Conservation (phyloP, 2,329 filamentous ascomycete genomes). For the Pestalotiopsis sp. region DNA sequence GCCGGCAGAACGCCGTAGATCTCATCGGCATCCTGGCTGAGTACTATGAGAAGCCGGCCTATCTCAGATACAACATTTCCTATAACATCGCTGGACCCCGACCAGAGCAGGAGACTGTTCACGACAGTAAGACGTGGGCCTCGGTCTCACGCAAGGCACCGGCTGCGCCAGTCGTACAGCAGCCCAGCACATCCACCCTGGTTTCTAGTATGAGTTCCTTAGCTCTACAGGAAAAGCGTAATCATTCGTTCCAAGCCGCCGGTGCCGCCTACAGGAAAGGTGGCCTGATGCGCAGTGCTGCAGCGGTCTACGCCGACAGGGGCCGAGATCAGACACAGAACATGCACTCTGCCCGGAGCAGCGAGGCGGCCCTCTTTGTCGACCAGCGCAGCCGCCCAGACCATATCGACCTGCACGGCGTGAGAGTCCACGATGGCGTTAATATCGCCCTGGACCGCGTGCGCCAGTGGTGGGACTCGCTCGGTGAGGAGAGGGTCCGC, state of each 20-base stretch:
- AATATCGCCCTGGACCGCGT: slow-evolving; percentile 73
- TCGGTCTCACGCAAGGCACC: slow-evolving; percentile 9
- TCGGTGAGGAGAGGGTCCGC: slow-evolving; percentile 66
- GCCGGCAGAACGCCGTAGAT: slow-evolving; percentile 33
- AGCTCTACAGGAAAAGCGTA: slow-evolving; percentile 22
- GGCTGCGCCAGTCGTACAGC: neutral
- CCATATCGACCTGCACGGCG: slow-evolving; percentile 79
- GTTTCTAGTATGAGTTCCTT: slow-evolving; percentile 19
- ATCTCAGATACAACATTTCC: slow-evolving; percentile 32
- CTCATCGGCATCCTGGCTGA: slow-evolving; percentile 44
- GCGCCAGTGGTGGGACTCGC: slow-evolving; percentile 73
- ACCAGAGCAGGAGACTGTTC: neutral
- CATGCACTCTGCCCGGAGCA: slow-evolving; percentile 62
- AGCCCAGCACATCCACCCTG: slow-evolving; percentile 18
- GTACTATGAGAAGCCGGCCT: slow-evolving; percentile 43
- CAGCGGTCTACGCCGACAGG: slow-evolving; percentile 74
- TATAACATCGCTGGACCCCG: slow-evolving; percentile 29
- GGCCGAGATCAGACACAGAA: slow-evolving; percentile 65
- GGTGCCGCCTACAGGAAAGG: slow-evolving; percentile 47
- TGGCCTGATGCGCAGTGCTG: slow-evolving; percentile 74
- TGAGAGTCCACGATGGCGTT: slow-evolving; percentile 79
- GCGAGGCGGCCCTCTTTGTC: slow-evolving; percentile 72
- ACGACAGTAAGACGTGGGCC: slow-evolving; percentile 6
- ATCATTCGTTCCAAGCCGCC: slow-evolving; percentile 39
- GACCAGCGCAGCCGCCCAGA: slow-evolving; percentile 63